Conservation (phyloP, 2,329 filamentous ascomycete genomes). For the Rugonectria rugulosa region DNA sequence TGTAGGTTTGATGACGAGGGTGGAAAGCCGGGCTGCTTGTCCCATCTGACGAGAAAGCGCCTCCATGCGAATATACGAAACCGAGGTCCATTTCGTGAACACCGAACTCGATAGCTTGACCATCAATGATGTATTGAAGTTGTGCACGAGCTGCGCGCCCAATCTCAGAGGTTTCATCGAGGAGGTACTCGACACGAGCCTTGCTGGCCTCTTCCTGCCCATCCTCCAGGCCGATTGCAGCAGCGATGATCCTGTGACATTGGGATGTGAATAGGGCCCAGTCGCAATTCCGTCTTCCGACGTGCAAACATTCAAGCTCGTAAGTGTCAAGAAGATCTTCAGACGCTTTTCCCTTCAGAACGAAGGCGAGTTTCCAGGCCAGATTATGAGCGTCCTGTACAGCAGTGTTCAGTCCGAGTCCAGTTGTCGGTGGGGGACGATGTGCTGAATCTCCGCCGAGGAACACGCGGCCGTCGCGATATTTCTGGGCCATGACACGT, state of each 20-base stretch:
- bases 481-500: background rate
- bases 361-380: background rate
- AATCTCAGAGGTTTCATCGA: background rate
- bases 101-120: background rate
- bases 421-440: background rate
- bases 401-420: background rate
- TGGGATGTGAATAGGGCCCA: background rate
- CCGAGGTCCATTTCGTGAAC: conserved; percentile 1
- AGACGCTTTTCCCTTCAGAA: background rate
- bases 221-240: background rate
- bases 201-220: background rate
- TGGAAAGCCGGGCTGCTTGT: background rate
- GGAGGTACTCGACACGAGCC: background rate
- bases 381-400: background rate
- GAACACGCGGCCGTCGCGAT: background rate
- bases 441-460: background rate
- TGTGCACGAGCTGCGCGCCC: background rate
- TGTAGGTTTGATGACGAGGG: background rate
- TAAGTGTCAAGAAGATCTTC: background rate
- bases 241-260: background rate
- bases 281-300: background rate
- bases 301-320: background rate
- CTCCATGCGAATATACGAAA: background rate
- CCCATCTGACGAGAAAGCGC: background rate
- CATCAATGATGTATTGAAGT: background rate